Evolutionary conservation across 2,329 filamentous ascomycete genomes (phyloP).

Genomic region (Cytospora mali): DNA sequence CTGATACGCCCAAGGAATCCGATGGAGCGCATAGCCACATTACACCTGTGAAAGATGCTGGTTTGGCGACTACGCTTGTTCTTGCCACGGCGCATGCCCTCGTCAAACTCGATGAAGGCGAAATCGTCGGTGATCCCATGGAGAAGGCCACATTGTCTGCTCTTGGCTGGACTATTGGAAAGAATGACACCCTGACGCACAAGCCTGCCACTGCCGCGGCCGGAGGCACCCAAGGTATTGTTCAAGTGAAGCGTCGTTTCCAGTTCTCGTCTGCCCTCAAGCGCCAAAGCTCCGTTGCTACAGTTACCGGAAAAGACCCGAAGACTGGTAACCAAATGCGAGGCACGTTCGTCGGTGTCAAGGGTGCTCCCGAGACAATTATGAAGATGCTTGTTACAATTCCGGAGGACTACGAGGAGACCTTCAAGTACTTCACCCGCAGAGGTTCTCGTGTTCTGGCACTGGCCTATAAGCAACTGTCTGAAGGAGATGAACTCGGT

Average conservation of each 20-base stretch:
- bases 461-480: slow-evolving; percentile 90
- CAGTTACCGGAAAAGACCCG: slow-evolving; percentile 71
- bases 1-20: slow-evolving; percentile 65
- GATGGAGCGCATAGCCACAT: slow-evolving; percentile 85
- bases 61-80: slow-evolving; percentile 85
- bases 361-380: slow-evolving; percentile 97
- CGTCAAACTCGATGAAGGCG: slow-evolving; percentile 94
- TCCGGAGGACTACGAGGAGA: slow-evolving; percentile 92
- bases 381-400: slow-evolving; percentile 85
- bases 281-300: slow-evolving; percentile 91
- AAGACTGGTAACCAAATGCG: slow-evolving; percentile 75
- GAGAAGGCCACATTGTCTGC: slow-evolving; percentile 92
- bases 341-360: slow-evolving; percentile 91
- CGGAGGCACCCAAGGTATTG: slow-evolving; percentile 66
- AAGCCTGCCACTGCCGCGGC: slow-evolving; percentile 55
- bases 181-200: slow-evolving; percentile 79
- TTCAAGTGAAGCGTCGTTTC: slow-evolving; percentile 95
- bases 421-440: slow-evolving; percentile 95
- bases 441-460: slow-evolving; percentile 94
- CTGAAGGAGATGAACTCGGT: slow-evolving; percentile 78
- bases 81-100: slow-evolving; percentile 93
- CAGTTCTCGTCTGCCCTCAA: slow-evolving; percentile 97
- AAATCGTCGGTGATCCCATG: slow-evolving; percentile 98
- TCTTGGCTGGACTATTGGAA: slow-evolving; percentile 90
- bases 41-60: slow-evolving; percentile 68